These are phyloP conservation scores for button mushroom (Agaricus bisporus) DNA, from an alignment of 768 basidiomycete species.

Conservation along the genomic window DNA sequence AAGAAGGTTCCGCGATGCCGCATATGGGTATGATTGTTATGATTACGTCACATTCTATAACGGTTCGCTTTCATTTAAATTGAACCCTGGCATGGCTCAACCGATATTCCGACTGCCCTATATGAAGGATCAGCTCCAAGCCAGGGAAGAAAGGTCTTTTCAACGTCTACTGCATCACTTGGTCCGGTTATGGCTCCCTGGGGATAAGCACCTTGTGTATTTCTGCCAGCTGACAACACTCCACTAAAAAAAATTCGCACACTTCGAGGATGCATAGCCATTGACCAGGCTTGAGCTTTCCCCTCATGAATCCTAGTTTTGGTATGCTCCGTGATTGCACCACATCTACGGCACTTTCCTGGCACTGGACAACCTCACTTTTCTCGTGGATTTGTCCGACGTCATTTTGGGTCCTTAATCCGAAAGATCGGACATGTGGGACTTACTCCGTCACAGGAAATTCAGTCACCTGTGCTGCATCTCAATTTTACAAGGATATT, in stretches of 20 bases:
- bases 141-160: too few species aligned
- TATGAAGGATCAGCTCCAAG: too few species aligned
- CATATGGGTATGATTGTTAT: not conserved
- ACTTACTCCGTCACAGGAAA: constrained; percentile 1
- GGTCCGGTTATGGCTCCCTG: too few species aligned
- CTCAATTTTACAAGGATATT: not conserved
- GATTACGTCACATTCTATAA: constrained; percentile 7
- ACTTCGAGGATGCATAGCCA: not conserved
- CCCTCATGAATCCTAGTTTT: not conserved
- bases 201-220: not conserved
- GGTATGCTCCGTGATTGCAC: not conserved
- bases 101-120: not conserved
- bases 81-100: not conserved
- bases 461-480: constrained; percentile 6
- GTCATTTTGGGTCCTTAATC: not conserved
- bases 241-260: not conserved
- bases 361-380: not conserved
- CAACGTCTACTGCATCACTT: too few species aligned
- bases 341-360: not conserved
- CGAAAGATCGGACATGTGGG: not conserved
- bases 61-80: not conserved
- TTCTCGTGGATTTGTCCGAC: not conserved
- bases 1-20: constrained; percentile 13
- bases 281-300: not conserved
- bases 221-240: not conserved